phyloP scores from a whole-genome alignment of 345 rosid genomes.

The Nephelium lappaceum region DNA sequence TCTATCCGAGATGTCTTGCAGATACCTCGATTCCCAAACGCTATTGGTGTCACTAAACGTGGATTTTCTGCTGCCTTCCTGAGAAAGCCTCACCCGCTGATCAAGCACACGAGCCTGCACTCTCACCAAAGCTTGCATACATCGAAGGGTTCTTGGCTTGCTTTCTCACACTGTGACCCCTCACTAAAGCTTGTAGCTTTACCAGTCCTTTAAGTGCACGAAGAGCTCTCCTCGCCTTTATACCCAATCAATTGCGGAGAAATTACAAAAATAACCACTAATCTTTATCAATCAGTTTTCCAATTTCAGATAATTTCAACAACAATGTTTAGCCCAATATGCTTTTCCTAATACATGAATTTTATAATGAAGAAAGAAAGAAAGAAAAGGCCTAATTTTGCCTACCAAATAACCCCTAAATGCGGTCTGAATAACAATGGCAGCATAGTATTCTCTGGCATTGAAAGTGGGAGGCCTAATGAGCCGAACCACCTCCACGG shows the following conservation, averaged over 20 bases:
- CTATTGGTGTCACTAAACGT: slow-evolving; percentile 61
- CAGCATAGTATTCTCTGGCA: slow-evolving; percentile 56
- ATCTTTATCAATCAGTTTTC: background rate
- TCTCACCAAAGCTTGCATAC: slow-evolving; percentile 91
- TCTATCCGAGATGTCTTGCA: slow-evolving; percentile 70
- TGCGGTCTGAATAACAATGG: slow-evolving; percentile 70
- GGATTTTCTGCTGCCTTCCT: slow-evolving; percentile 70
- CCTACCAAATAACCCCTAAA: slow-evolving; percentile 82
- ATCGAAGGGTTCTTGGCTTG: slow-evolving; percentile 79
- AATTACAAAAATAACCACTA: background rate
- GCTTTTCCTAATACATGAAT: background rate
- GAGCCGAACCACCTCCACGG: slow-evolving; percentile 46
- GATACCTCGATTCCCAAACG: slow-evolving; percentile 59
- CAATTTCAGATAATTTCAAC: background rate
- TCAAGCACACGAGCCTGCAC: slow-evolving; percentile 77
- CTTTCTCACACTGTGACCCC: slow-evolving; percentile 87
- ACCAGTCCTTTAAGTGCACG: slow-evolving; percentile 77
- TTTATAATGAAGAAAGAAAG: background rate
- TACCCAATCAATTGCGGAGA: background rate
- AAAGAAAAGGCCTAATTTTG: background rate
- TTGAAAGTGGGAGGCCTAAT: slow-evolving; percentile 37
- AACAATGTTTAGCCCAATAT: background rate
- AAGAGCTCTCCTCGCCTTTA: slow-evolving; percentile 75
- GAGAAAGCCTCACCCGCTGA: slow-evolving; percentile 72
- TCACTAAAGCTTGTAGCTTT: slow-evolving; percentile 79